Conservation (phyloP, 805 yeast species). For the Saccharomycopsis guyanensis region DNA sequence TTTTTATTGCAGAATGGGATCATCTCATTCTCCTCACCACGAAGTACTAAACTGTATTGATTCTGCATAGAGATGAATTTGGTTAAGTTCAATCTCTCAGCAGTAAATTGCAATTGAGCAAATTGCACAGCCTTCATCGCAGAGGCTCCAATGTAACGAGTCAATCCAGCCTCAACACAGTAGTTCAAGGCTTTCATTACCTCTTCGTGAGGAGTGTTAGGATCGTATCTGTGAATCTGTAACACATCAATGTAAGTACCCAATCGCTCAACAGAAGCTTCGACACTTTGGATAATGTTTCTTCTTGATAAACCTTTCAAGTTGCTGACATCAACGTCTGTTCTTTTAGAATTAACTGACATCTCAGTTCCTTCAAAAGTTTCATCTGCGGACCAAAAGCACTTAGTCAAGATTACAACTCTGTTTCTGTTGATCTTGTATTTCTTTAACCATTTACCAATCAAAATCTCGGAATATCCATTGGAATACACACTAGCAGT, state of each 20-base stretch:
- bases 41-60: conserved; percentile 44
- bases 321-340: conserved; percentile 27
- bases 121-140: conserved; percentile 51
- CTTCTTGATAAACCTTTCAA: conserved; percentile 36
- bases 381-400: conserved; percentile 28
- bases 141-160: conserved; percentile 57
- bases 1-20: conserved; percentile 44
- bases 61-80: conserved; percentile 56
- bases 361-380: background rate
- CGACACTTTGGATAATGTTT: conserved; percentile 39
- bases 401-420: conserved; percentile 49
- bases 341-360: background rate
- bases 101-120: conserved; percentile 45
- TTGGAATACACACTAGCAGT: conserved; percentile 44
- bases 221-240: conserved; percentile 52
- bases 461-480: conserved; percentile 39
- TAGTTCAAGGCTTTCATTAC: conserved; percentile 51
- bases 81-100: conserved; percentile 49
- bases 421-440: conserved; percentile 46
- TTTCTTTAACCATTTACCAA: conserved; percentile 47
- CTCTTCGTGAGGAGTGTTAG: conserved; percentile 41
- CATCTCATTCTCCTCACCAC: conserved; percentile 64
- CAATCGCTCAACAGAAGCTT: conserved; percentile 35
- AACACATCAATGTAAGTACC: conserved; percentile 48
- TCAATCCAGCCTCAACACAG: conserved; percentile 37